Evolutionary conservation across 2,329 filamentous ascomycete species (phyloP), one percentile per base, ranked within the genome.

Genomic region (Fusarium sp.): DNA sequence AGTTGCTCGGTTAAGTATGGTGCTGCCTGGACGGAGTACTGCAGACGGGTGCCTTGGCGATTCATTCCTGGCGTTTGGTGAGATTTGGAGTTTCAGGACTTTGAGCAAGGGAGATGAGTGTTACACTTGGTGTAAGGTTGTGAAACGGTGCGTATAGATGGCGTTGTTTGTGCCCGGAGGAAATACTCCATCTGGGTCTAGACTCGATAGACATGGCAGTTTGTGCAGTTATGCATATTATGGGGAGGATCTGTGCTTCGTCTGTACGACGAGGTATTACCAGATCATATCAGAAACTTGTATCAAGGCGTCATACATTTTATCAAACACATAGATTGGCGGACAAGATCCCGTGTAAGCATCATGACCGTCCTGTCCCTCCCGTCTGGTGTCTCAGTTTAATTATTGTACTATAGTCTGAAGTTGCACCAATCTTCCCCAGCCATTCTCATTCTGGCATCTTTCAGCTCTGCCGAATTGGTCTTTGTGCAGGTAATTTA

Each of bases 1-100:
- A 76, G 84, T 12, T 85, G 83, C 42, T 77, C 75, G 4, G 78
- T 74, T 23, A 86, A 86, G 66, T 86, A 86, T 59, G 84, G 84
- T 5, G 71, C 77, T 5, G 77, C 78, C 2, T 86, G 84, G 84
- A 76, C 79, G 11, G 78, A 79, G 45, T 86, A 86, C 70, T 83
- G 83, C 66, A 65, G 62, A 23, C 78, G 72, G 7, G 84, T 85
- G 6, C 78, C 69, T 13, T 85, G 81, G 80, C 80, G 82, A 27
- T 77, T 84, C 14, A 62, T 85, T 15, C 83, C 80, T 10, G 77
- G 76, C 5, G 33, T 78, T 30, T 78, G 76, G 76, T 78, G 32
- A 73, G 15, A 38, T 9, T 13, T 9, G 14, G 8, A n/a, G 11
- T 14, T 3, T 4, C 0, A 9, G 15, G n/a, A 33, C 15, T 7